These are phyloP conservation scores for Debaryomyces sp. DNA, from an alignment of 1,139 yeast species.

Conservation along the genomic window DNA sequence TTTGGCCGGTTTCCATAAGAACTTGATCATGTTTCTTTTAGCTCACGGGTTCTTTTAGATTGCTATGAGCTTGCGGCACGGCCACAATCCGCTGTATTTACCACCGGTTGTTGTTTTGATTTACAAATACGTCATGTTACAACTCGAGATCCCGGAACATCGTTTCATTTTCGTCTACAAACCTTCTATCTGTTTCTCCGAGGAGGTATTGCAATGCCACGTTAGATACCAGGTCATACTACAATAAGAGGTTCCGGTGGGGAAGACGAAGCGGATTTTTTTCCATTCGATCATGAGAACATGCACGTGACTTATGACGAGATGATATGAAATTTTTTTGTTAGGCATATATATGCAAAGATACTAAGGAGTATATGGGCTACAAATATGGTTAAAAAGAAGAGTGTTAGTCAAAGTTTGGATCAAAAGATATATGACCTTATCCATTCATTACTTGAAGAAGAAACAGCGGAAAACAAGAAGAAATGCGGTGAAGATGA, in stretches of 20 bases:
- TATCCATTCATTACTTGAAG: slow-evolving; percentile 54
- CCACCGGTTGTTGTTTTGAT: not conserved
- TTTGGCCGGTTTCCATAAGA: not conserved
- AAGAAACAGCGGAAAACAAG: slow-evolving; percentile 50
- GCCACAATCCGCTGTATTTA: not conserved
- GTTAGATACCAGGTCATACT: not conserved
- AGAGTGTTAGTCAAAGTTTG: slow-evolving; percentile 32
- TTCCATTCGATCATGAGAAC: not conserved
- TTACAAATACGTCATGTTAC: not conserved
- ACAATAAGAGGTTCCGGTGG: not conserved
- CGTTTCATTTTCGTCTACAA: not conserved
- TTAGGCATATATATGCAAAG: not conserved
- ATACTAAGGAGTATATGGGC: not conserved
- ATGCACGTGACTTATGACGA: slow-evolving; percentile 5
- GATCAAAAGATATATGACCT: slow-evolving; percentile 55
- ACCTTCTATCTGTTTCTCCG: not conserved
- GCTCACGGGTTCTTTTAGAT: not conserved
- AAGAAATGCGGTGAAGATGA: slow-evolving; percentile 22
- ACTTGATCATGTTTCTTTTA: slow-evolving; percentile 1
- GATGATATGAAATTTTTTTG: slow-evolving; percentile 8
- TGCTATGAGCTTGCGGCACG: slow-evolving; percentile 1
- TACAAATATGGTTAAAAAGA: slow-evolving; percentile 19
- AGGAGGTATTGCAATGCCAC: not conserved
- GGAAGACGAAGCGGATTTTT: not conserved
- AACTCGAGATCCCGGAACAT: not conserved